Evolutionary conservation across 352 stramenopile genomes (phyloP), one percentile per base, ranked within the genome.

Genomic region (Elongisporangium prolatum): DNA sequence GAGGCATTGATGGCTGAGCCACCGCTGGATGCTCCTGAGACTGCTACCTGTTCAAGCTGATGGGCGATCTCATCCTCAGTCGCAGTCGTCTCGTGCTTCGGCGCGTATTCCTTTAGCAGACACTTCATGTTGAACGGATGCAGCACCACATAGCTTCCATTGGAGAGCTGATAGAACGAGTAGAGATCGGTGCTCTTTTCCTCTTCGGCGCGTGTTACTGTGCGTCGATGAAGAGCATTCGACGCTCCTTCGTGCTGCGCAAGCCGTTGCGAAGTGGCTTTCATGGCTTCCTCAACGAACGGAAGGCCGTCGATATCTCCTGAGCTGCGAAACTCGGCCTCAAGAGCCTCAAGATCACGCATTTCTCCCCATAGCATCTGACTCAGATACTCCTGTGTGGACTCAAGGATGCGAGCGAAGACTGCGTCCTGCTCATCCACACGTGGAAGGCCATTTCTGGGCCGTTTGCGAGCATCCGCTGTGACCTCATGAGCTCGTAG

Each of bases 91-190:
- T 74, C 63, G n/a, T 70, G 64, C 44, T 84, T 60, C 1, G 66
- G 63, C 3, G 73, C 69, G 48, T 77, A 89, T 52, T 97, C 88
- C 48, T 86, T 90, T 25, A 92, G 59, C 51, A 97, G 57, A 56
- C 86, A 95, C 52, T 93, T 89, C 86, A 97, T 93, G 57, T 91
- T 95, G 22, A 97, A 69, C 16, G 89, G 84, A 57, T 97, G 89
- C 13, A 97, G 67, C 56, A 96, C 77, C n/a, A 93, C 89, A 52
- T 92, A 92, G 54, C 87, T 91, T 8, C 89, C 89, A 57, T 95
- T 83, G 11, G 68, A 60, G 18, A 92, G 84, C 57, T 97, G 89
- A 51, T 96, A 96, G 52, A 96, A 97, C 48, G 75, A 89, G 52
- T 93, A 97, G 57, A 72, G 22, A 4, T 81, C 75, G 10, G 63